These are phyloP conservation scores for Phanerodontia chrysosporium DNA, from an alignment of 768 basidiomycete species.

Conservation along the genomic window DNA sequence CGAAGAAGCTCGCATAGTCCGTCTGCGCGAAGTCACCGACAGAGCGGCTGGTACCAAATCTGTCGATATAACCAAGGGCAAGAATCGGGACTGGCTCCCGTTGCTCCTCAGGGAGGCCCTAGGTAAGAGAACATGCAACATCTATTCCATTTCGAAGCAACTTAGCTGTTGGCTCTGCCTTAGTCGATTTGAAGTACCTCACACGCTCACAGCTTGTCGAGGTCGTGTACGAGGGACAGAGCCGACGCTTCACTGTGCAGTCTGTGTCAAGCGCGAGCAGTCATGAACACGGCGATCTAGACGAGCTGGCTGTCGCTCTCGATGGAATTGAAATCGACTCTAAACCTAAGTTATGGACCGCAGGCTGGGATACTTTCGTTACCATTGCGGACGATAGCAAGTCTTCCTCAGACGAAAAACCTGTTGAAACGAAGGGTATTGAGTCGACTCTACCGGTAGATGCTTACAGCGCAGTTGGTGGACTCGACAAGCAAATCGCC, in stretches of 20 bases:
- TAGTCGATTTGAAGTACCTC: slow-evolving; percentile 74
- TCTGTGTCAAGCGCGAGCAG: slow-evolving; percentile 34
- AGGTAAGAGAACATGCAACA: slow-evolving; percentile 39
- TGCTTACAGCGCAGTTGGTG: slow-evolving; percentile 84
- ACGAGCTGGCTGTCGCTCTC: slow-evolving; percentile 38
- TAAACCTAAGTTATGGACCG: slow-evolving; percentile 48
- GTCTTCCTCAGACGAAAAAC: not conserved
- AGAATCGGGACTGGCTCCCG: slow-evolving; percentile 61
- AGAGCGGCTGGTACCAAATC: not conserved
- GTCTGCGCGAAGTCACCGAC: slow-evolving; percentile 42
- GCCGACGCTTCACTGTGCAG: slow-evolving; percentile 53
- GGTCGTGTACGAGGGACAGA: slow-evolving; percentile 56
- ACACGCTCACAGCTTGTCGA: slow-evolving; percentile 57
- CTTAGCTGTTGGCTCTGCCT: not conserved
- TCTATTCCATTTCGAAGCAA: not conserved
- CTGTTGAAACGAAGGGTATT: not conserved
- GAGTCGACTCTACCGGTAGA: slow-evolving; percentile 28
- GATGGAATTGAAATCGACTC: slow-evolving; percentile 40
- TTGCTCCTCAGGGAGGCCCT: slow-evolving; percentile 64
- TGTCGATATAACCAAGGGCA: slow-evolving; percentile 24
- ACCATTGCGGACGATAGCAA: slow-evolving; percentile 30
- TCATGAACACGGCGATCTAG: slow-evolving; percentile 15
- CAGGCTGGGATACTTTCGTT: slow-evolving; percentile 66
- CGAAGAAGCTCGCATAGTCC: slow-evolving; percentile 49
- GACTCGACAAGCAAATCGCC: slow-evolving; percentile 80